phyloP scores from a whole-genome alignment of 2,329 filamentous ascomycete species.

The Xylaria digitata region DNA sequence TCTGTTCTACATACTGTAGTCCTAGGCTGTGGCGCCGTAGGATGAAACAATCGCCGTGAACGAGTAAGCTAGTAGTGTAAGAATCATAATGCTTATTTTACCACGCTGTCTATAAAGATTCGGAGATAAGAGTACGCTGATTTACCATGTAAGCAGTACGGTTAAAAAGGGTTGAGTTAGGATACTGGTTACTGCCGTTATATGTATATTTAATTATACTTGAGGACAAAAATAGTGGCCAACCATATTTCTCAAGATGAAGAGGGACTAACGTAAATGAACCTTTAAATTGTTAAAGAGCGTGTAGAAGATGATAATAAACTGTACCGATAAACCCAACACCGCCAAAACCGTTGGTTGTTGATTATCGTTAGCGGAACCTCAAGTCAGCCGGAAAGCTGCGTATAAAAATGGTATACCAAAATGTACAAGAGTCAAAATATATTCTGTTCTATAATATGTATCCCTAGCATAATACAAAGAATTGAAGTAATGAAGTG shows the following conservation, averaged over 20 bases:
- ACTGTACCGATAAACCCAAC: no score
- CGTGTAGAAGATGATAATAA: no score
- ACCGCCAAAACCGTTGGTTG: no score
- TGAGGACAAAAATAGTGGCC: no score
- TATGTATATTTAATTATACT: no score
- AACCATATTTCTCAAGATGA: no score
- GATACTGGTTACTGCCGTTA: no score
- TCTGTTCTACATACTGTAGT: background rate
- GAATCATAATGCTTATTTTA: background rate
- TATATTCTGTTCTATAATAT: background rate
- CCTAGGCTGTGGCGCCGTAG: background rate
- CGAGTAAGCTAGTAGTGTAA: background rate
- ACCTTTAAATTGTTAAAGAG: no score
- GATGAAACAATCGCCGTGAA: background rate
- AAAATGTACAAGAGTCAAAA: background rate
- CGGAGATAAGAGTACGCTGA: background rate
- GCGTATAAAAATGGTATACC: background rate
- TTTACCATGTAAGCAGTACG: no score
- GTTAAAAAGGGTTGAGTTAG: no score
- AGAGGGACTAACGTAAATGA: no score
- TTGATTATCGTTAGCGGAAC: background rate
- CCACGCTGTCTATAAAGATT: background rate
- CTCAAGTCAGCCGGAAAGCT: background rate
- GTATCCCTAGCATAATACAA: constrained; percentile 5
- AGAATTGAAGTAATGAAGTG: constrained; percentile 7